Evolutionary conservation across 306 rosid genomes (phyloP).

Genomic region (Amphicarpaea edgeworthii): DNA sequence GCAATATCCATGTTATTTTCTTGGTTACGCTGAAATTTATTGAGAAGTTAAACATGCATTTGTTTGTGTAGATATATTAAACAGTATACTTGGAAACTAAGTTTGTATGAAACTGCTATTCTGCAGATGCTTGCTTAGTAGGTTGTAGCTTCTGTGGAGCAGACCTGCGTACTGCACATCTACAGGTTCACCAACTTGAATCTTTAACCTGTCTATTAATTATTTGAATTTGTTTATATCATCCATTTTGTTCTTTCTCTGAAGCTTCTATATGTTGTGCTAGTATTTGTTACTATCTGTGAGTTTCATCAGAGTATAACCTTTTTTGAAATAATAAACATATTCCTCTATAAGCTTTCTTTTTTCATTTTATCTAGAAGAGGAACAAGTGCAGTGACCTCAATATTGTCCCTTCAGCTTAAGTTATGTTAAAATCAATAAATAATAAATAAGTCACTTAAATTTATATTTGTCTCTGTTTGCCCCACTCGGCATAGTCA

Average conservation of each 20-base stretch:
- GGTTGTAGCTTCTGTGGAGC: constrained; percentile 94
- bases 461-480: not conserved
- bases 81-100: constrained; percentile 27
- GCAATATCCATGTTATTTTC: constrained; percentile 14
- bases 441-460: not conserved
- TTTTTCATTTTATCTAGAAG: constrained; percentile 20
- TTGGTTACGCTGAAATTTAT: constrained; percentile 1
- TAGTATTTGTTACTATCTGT: not conserved
- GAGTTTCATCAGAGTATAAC: constrained; percentile 18
- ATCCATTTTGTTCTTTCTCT: constrained; percentile 21
- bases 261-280: constrained; percentile 28
- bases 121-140: constrained; percentile 87
- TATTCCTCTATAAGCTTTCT: not conserved
- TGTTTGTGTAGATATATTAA: not conserved
- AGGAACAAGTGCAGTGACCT: constrained; percentile 4
- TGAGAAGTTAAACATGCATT: not conserved
- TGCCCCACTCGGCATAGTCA: not conserved
- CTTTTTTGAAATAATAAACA: not conserved
- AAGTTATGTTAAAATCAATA: constrained; percentile 1
- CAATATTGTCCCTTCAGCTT: not conserved
- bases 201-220: constrained; percentile 25
- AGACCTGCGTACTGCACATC: constrained; percentile 91
- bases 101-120: constrained; percentile 39
- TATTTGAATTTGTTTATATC: constrained; percentile 14
- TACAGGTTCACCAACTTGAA: constrained; percentile 69